Conservation (phyloP, 306 rosid genomes). For the Phaseolus lunatus region DNA sequence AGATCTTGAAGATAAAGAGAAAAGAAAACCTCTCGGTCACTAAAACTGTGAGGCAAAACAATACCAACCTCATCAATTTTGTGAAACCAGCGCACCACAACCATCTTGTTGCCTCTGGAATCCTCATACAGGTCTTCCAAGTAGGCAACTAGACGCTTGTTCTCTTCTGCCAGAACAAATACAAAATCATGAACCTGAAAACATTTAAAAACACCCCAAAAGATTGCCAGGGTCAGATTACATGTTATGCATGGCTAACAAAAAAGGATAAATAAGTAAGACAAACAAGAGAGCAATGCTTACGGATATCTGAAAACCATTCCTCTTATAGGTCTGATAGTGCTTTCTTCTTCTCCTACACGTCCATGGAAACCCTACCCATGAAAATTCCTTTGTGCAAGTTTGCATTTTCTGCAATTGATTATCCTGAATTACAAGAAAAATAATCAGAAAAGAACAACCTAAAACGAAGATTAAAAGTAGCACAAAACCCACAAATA, state of each 20-base stretch:
- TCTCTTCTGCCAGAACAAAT: constrained; percentile 87
- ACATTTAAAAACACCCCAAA: constrained; percentile 15
- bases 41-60: constrained; percentile 78
- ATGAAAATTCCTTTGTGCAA: constrained; percentile 54
- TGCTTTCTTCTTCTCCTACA: constrained; percentile 75
- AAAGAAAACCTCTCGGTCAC: constrained; percentile 93
- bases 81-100: constrained; percentile 97
- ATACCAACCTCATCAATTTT: constrained; percentile 96
- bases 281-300: constrained; percentile 20
- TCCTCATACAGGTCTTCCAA: constrained; percentile 94
- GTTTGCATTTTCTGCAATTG: constrained; percentile 49
- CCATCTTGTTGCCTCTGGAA: constrained; percentile 93
- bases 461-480: not conserved
- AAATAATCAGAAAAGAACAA: not conserved
- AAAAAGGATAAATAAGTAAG: not conserved
- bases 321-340: constrained; percentile 66
- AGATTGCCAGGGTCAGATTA: constrained; percentile 36
- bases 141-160: constrained; percentile 87
- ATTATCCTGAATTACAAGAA: constrained; percentile 51
- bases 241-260: not conserved
- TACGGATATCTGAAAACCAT: constrained; percentile 76
- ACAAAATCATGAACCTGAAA: constrained; percentile 86
- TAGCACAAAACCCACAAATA: not conserved
- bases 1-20: constrained; percentile 98
- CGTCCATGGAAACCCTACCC: constrained; percentile 76